Evolutionary conservation across 805 yeast species (phyloP).

Genomic region (Wickerhamiella brachini): DNA sequence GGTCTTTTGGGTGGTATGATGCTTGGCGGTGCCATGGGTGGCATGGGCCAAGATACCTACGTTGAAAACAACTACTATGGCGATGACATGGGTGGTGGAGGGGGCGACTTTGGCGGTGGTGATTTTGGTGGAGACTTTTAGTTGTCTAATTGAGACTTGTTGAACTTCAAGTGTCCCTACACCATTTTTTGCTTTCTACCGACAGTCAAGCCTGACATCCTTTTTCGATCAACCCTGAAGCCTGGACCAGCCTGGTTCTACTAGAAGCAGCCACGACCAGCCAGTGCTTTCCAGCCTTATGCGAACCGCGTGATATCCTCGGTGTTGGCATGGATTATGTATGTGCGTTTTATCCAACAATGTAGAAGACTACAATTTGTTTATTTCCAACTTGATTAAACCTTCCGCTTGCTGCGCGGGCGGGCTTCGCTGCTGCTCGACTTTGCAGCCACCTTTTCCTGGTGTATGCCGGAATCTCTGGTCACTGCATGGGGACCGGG

Average conservation of each 20-base stretch:
- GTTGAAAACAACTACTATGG: slow-evolving; percentile 26
- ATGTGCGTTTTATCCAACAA: neutral
- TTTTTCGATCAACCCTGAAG: too few species aligned
- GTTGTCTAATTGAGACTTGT: too few species aligned
- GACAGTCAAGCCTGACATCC: too few species aligned
- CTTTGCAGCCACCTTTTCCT: neutral
- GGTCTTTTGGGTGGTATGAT: slow-evolving; percentile 22
- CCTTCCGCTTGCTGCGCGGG: neutral
- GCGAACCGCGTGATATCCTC: neutral
- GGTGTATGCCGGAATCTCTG: neutral
- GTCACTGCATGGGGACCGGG: neutral
- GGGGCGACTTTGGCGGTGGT: slow-evolving; percentile 7
- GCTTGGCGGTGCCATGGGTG: slow-evolving; percentile 15
- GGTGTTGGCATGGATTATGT: neutral
- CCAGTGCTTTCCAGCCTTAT: too few species aligned
- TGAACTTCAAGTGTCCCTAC: too few species aligned
- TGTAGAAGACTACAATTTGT: neutral
- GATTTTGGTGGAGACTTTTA: slow-evolving; percentile 5
- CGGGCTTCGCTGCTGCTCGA: neutral
- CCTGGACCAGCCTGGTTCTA: too few species aligned
- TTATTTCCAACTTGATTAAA: neutral
- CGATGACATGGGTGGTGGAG: neutral
- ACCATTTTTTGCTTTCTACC: too few species aligned
- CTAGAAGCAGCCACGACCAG: too few species aligned
- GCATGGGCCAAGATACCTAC: slow-evolving; percentile 11